phyloP scores from a whole-genome alignment of 2,329 filamentous ascomycete genomes.

The Aspergillus aculeatinus region DNA sequence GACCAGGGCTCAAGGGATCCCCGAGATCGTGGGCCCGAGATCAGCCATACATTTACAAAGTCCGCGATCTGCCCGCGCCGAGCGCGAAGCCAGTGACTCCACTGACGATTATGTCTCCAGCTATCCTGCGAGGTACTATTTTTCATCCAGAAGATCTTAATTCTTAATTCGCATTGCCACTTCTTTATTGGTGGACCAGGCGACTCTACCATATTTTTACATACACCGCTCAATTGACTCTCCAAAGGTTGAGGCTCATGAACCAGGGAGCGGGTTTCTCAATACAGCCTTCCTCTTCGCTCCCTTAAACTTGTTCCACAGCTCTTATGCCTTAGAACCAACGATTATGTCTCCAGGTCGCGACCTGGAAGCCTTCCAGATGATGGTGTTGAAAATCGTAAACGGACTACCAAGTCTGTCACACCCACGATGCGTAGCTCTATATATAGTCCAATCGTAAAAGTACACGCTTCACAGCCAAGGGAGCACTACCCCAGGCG shows the following conservation, averaged over 20 bases:
- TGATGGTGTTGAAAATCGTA: neutral
- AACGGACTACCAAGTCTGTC: neutral
- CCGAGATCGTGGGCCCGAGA: slow-evolving; percentile 22
- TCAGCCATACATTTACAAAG: slow-evolving; percentile 3
- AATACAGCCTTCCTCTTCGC: neutral
- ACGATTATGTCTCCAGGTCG: neutral
- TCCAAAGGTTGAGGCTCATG: neutral
- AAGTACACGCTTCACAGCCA: neutral
- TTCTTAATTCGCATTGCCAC: too few species aligned
- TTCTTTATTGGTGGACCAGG: neutral
- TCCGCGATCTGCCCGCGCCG: slow-evolving; percentile 6
- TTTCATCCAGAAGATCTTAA: slow-evolving; percentile 10
- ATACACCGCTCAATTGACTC: neutral
- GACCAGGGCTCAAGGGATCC: slow-evolving; percentile 18
- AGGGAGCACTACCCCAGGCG: slow-evolving; percentile 53
- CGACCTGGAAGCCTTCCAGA: neutral
- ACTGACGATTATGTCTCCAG: slow-evolving; percentile 22
- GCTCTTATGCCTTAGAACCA: neutral
- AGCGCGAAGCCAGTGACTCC: slow-evolving; percentile 24
- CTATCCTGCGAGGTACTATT: slow-evolving; percentile 21
- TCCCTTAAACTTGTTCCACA: neutral
- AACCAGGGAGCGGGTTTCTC: neutral
- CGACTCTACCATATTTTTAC: neutral
- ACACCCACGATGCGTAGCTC: neutral
- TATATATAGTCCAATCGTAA: slow-evolving; percentile 2